Base-by-base conservation (phyloP, 2,329 filamentous ascomycete species). In the Claviceps quebecensis region DNA sequence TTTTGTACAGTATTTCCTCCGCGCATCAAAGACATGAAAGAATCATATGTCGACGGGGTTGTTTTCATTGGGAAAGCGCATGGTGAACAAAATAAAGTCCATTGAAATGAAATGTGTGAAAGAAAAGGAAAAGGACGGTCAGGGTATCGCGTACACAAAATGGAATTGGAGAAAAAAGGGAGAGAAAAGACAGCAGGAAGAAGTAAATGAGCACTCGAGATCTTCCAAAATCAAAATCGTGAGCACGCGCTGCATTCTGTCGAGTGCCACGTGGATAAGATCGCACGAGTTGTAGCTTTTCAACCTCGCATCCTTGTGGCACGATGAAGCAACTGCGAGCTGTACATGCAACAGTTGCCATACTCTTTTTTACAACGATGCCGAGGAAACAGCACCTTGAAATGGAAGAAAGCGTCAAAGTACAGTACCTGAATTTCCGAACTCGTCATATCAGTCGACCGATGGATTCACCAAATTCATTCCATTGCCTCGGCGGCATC, bases 401-500 rank as follows among this genome's bases (percentile, higher is more conserved):
- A 9, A 16, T 38, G 13, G 5, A 39, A 38, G 3, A 6, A n/a
- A 47, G 11, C 7, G 45, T 16, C 26, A 45, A 26, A 45, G 11
- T 39, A 22, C 29, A 45, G n/a, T 34, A 39, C 14, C 22, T 14
- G 26, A 9, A 11, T 44, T 36, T 39, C 14, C 29, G 47, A 14
- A 41, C 26, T 49, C 17, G 34, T 14, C 17, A 16, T 5, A 19
- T 38, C 2, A 9, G 11, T 52, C 41, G 23, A 47, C 40, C 41
- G 29, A 22, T 50, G 40, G 45, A 23, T 48, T 14, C 26, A 17
- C 14, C 29, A 26, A 7, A 9, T 50, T 62, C 56, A 66, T 59
- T 68, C 67, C 67, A 76, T 75, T 16, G 72, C 74, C 11, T 72
- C 72, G 22, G 75, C 76, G 22, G 77, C 78, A 59, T 81, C 78